phyloP scores from a whole-genome alignment of 2,329 filamentous ascomycete species.

The Magnaporthiopsis poae region DNA sequence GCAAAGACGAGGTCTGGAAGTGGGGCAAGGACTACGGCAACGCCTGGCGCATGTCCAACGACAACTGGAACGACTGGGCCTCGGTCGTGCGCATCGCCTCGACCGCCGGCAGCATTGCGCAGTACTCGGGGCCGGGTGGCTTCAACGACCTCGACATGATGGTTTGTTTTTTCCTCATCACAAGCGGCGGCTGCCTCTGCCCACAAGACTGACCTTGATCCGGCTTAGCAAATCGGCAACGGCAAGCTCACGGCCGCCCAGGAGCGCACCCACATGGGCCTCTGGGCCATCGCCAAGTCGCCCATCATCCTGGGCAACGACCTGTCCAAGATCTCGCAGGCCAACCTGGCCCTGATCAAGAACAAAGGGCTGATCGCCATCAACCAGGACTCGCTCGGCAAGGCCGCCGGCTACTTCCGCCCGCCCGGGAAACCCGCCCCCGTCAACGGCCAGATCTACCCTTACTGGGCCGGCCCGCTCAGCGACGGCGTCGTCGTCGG shows the following conservation, averaged over 20 bases:
- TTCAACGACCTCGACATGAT: constrained; percentile 23
- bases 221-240: constrained; percentile 14
- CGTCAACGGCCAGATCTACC: constrained; percentile 30
- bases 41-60: constrained; percentile 32
- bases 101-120: constrained; percentile 9
- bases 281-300: constrained; percentile 21
- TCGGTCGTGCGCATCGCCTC: constrained; percentile 13
- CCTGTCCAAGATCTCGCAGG: constrained; percentile 16
- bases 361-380: constrained; percentile 20
- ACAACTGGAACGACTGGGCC: constrained; percentile 24
- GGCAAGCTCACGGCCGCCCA: constrained; percentile 14
- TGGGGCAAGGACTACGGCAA: constrained; percentile 36
- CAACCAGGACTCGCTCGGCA: constrained; percentile 20
- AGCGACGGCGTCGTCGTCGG: constrained; percentile 26
- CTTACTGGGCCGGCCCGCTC: constrained; percentile 30
- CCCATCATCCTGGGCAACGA: constrained; percentile 19
- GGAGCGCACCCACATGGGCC: constrained; percentile 19
- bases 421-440: constrained; percentile 26
- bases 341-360: constrained; percentile 14
- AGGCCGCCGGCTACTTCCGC: constrained; percentile 17
- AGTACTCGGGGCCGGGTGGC: constrained; percentile 18
- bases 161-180: constrained; percentile 9
- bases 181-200: too few relatives aligned
- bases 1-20: constrained; percentile 28
- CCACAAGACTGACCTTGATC: not conserved